phyloP scores from a whole-genome alignment of 345 rosid species.

The Cardamine occulta region DNA sequence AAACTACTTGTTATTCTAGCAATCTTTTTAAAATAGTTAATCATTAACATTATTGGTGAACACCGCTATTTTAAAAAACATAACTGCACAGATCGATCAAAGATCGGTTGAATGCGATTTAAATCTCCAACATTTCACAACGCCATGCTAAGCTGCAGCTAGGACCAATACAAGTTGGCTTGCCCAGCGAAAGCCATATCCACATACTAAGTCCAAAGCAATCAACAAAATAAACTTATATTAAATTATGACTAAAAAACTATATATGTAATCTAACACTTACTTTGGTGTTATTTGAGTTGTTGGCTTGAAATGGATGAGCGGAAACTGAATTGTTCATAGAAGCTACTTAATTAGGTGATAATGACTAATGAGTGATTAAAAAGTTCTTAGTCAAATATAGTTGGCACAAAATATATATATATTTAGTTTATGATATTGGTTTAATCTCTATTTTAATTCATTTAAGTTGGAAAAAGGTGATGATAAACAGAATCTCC shows the following conservation, averaged over 20 bases:
- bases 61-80: background rate
- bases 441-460: background rate
- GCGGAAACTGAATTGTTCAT: conserved; percentile 47
- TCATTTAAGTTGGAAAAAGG: conserved; percentile 19
- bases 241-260: conserved; percentile 3
- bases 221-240: background rate
- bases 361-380: conserved; percentile 27
- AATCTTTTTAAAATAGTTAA: background rate
- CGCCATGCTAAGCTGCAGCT: background rate
- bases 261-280: conserved; percentile 24
- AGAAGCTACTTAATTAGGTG: conserved; percentile 27
- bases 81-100: conserved; percentile 2
- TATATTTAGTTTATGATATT: background rate
- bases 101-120: background rate
- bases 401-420: conserved; percentile 52
- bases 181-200: background rate
- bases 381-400: conserved; percentile 63
- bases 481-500: conserved; percentile 37
- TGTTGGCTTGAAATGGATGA: conserved; percentile 45
- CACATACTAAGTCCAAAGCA: background rate
- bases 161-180: background rate
- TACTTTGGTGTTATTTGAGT: conserved; percentile 36
- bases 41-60: background rate
- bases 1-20: background rate
- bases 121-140: conserved; percentile 10